Base-by-base conservation (phyloP, 208 protist species). In the Wallacemonas sp. region DNA sequence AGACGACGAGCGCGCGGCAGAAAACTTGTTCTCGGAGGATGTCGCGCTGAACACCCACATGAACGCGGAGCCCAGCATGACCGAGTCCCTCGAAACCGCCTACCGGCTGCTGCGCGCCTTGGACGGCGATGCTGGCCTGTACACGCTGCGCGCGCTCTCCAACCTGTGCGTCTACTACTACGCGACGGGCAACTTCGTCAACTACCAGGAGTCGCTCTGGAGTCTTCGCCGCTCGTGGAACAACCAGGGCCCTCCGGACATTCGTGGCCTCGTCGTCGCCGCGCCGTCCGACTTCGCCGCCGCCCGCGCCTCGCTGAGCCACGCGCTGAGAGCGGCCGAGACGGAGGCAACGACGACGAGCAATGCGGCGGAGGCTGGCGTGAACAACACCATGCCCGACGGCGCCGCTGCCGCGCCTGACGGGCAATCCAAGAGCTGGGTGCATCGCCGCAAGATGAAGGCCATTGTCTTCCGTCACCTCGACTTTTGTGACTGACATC, bases 141-240 rank as follows among this genome's bases (percentile, higher is more conserved):
- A 71, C 20, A 69, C 77, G 49, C 44, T 78, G 48, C 77, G 77
- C 3, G 67, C 77, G 0, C 61, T 77, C 14, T 38, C 33, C 29
- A 79, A 76, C 59, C 42, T 77, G 49, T 74, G 69, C 5, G 3
- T 84, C 18, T 79, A 79, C 57, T 75, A 65, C 55, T 77, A 74
- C 61, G 50, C 57, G n/a, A 71, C 62, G 10, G 68, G 72, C 44
- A 46, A 72, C 31, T 62, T 73, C 50, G 42, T 32, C 22, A 38
- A 74, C 61, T 77, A 66, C 42, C 67, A 63, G 29, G 77, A 76
- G 65, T 67, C 18, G 38, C 25, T 82, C 55, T 69, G 66, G 68
- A 49, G 42, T 1, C 65, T 82, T 49, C 66, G 72, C 10, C 55
- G 55, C 1, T 52, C 48, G 20, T 77, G 67, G 71, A 22, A 23